Percentiles rank a stretch among this genome's conserved stretches.
These are phyloP conservation scores for Penicillium verhagenii DNA, from an alignment of 495 filamentous ascomycete genomes.

Conservation along the genomic window DNA sequence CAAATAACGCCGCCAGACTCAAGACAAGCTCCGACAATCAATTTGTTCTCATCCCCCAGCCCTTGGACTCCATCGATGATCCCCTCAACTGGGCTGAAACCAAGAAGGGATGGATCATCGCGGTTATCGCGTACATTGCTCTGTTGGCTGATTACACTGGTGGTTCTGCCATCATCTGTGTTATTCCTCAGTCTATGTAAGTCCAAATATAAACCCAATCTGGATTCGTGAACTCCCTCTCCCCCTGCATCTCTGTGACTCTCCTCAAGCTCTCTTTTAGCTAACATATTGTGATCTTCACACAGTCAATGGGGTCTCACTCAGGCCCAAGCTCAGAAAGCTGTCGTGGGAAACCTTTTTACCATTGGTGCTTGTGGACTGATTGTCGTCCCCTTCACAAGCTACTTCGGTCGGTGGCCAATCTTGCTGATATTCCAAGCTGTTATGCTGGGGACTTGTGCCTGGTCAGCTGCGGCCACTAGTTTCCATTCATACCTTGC, in stretches of 20 bases:
- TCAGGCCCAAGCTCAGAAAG: constrained; percentile 10
- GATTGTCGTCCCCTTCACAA: constrained; percentile 14
- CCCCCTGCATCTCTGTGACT: too few relatives aligned
- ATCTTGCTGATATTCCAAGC: constrained; percentile 9
- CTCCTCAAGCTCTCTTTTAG: too few relatives aligned
- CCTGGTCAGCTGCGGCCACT: constrained; percentile 17
- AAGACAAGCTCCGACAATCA: constrained; percentile 11
- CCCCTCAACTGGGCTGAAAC: constrained; percentile 10
- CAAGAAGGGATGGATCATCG: constrained; percentile 7
- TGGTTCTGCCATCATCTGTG: constrained; percentile 11
- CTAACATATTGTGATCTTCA: too few relatives aligned
- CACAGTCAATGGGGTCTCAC: constrained; percentile 13
- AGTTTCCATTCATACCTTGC: constrained; percentile 14
- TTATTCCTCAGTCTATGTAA: constrained; percentile 15
- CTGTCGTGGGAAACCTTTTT: constrained; percentile 17
- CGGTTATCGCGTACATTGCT: constrained; percentile 13
- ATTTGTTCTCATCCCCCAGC: constrained; percentile 17
- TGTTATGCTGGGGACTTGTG: constrained; percentile 11
- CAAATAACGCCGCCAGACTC: constrained; percentile 10
- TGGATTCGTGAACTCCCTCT: too few relatives aligned
- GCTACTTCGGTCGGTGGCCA: constrained; percentile 19
- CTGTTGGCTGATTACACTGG: constrained; percentile 15
- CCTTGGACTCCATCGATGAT: constrained; percentile 8
- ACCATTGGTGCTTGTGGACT: constrained; percentile 15
- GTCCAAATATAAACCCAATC: too few relatives aligned